Percentiles rank a stretch among this genome's conserved stretches.
These are phyloP conservation scores for Bolboschoenoplectus hybrid DNA, from an alignment of 202 grass and related monocot species.

Conservation along the genomic window DNA sequence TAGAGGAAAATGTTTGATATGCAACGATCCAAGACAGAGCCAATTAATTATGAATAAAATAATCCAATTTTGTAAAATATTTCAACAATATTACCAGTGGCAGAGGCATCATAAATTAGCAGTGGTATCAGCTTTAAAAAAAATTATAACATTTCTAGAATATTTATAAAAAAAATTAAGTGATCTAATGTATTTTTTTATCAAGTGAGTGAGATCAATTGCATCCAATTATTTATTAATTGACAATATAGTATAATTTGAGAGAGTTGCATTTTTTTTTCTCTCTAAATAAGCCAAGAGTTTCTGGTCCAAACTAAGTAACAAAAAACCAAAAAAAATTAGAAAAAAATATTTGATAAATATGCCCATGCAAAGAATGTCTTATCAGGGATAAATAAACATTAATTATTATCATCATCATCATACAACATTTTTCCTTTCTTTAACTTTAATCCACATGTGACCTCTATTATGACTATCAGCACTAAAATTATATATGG, in stretches of 20 bases:
- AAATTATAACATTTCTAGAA: too few relatives aligned
- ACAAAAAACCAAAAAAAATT: not conserved
- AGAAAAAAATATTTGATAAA: constrained; percentile 5
- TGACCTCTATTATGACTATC: constrained; percentile 29
- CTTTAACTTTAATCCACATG: constrained; percentile 9
- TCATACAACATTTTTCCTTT: not conserved
- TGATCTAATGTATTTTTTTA: too few relatives aligned
- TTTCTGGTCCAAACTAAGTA: not conserved
- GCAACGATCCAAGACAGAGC: too few relatives aligned
- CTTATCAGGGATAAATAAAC: constrained; percentile 28
- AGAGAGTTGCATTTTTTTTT: not conserved
- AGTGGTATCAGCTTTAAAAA: too few relatives aligned
- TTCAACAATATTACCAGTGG: too few relatives aligned
- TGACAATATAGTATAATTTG: not conserved
- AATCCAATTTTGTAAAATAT: too few relatives aligned
- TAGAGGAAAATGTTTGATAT: too few relatives aligned
- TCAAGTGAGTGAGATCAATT: too few relatives aligned
- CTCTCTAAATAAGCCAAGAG: not conserved
- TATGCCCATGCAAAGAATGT: constrained; percentile 31
- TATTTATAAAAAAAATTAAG: too few relatives aligned
- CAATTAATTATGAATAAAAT: too few relatives aligned
- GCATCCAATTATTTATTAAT: not conserved
- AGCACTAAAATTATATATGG: constrained; percentile 5
- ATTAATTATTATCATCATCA: not conserved
- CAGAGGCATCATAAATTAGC: too few relatives aligned